phyloP scores from a whole-genome alignment of 148 eudicot species.

The Rhododendron kiyosumense region DNA sequence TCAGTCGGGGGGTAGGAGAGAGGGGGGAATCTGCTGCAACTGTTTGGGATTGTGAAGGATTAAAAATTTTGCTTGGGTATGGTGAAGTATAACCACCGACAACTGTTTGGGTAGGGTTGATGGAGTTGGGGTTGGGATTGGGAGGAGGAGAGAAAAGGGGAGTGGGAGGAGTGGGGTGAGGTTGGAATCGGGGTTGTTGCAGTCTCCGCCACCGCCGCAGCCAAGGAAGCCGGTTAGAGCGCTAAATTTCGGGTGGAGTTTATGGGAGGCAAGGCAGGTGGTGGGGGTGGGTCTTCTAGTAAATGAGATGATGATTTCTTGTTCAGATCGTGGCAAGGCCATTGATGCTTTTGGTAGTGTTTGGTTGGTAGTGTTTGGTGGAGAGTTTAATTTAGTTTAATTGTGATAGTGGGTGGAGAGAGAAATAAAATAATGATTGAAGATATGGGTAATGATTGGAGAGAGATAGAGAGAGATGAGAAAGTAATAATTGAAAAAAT shows the following conservation, averaged over 20 bases:
- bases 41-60: conserved; percentile 67
- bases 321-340: too few relatives aligned
- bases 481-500: too few relatives aligned
- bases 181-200: neutral
- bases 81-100: too few relatives aligned
- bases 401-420: too few relatives aligned
- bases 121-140: conserved; percentile 53
- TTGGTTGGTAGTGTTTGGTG: too few relatives aligned
- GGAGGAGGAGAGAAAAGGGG: conserved; percentile 45
- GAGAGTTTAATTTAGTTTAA: too few relatives aligned
- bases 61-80: conserved; percentile 13
- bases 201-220: neutral
- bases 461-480: too few relatives aligned
- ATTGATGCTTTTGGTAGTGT: too few relatives aligned
- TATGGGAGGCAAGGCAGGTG: conserved; percentile 9
- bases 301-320: conserved; percentile 43
- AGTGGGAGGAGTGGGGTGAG: conserved; percentile 2
- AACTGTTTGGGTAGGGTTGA: conserved; percentile 48
- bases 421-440: too few relatives aligned
- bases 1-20: conserved; percentile 49
- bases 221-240: conserved; percentile 18
- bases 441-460: too few relatives aligned
- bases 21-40: conserved; percentile 41
- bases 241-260: conserved; percentile 28
- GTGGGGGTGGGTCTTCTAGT: conserved; percentile 20